Evolutionary conservation across 345 rosid genomes (phyloP), one percentile per base, ranked within the genome.

Genomic region (Toxicodendron radicans): DNA sequence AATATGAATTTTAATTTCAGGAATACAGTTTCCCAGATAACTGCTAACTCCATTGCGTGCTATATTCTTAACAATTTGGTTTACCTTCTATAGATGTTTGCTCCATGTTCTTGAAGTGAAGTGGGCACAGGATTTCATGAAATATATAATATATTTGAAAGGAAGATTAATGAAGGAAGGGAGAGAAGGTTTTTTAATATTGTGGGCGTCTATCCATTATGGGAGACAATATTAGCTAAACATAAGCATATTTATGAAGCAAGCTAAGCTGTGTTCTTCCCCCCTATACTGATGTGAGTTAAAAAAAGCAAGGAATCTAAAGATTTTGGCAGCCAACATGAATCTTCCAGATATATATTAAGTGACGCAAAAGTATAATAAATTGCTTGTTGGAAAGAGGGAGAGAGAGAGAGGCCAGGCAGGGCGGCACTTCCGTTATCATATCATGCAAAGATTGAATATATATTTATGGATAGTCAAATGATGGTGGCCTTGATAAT

Each of bases 201-300:
- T 27, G 30, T 27, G 30, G 30, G 30, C 2, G 30, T 27, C 1
- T 27, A 27, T 27, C 30, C 30, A 1, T 75, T 35, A 77, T 74
- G 79, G 85, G 85, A 71, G 82, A 84, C 86, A 83, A 72, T 65
- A 75, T 74, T 80, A 80, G 68, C 80, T 75, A 76, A 79, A 38
- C 67, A 68, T 78, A 49, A 61, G 67, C 65, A 74, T 5, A 67
- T 66, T 79, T 78, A 71, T 67, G 75, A 73, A 78, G 49, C 62
- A 70, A 75, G 70, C 70, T 27, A 66, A 58, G 83, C 82, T 69
- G 79, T 58, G 66, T 56, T 63, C 23, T 41, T 64, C 61, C 41
- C 68, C 69, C 56, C 48, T 69, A 10, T 43, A n/a, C 35, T 75
- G 82, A 77, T 75, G 77, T 71, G 81, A 46, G 77, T 78, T 45